Evolutionary conservation across 2,329 filamentous ascomycete genomes (phyloP).

Genomic region (Penicillium thymicola): DNA sequence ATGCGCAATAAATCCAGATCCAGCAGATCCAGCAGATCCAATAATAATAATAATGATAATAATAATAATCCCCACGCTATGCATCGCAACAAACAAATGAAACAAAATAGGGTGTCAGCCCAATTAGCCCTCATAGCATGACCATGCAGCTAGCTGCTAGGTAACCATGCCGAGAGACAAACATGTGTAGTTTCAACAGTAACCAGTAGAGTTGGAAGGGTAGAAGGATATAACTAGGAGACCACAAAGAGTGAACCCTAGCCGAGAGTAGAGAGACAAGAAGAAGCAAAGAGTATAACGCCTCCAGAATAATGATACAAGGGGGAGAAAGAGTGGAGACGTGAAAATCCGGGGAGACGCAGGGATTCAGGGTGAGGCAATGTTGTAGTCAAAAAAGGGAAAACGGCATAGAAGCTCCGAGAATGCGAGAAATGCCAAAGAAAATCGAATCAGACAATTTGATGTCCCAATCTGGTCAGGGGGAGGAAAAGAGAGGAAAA

Average conservation of each 20-base stretch:
- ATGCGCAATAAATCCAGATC: constrained; percentile 10
- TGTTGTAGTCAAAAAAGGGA: not conserved
- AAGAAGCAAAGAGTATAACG: not conserved
- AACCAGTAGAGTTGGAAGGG: constrained; percentile 4
- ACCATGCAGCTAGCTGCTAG: constrained; percentile 18
- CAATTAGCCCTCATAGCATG: constrained; percentile 3
- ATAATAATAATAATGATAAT: not conserved
- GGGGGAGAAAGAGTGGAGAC: constrained; percentile 9
- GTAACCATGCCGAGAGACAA: not conserved
- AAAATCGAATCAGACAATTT: not conserved
- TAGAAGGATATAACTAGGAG: not conserved
- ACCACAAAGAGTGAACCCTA: not conserved
- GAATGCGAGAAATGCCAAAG: not conserved
- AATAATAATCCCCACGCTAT: constrained; percentile 31
- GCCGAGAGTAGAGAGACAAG: not conserved
- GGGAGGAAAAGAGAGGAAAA: not conserved
- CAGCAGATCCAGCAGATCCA: constrained; percentile 13
- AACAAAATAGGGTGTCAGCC: not conserved
- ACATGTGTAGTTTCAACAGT: not conserved
- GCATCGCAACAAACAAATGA: constrained; percentile 19
- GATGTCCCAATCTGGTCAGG: constrained; percentile 1
- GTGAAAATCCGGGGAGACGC: constrained; percentile 10
- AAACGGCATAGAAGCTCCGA: not conserved
- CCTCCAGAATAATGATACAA: constrained; percentile 22
- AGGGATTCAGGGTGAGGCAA: constrained; percentile 1